Evolutionary conservation across 306 rosid species (phyloP), one percentile per base, ranked within the genome.

Genomic region (Trifolium repens): DNA sequence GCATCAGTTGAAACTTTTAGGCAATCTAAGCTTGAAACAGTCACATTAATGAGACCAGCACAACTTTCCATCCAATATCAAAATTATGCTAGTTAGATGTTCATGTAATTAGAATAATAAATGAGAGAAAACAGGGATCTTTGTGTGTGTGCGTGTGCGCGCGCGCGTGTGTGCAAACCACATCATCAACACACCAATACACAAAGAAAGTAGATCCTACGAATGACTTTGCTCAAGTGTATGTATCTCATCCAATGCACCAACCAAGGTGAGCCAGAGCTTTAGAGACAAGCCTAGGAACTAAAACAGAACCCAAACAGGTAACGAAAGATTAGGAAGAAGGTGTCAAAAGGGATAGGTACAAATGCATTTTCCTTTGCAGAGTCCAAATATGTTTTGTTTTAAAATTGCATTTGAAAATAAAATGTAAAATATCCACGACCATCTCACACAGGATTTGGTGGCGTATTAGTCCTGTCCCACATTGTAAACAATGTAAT

Each of bases 1-100:
- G 76, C 49, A 75, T 88, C 75, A 90, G 85, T 50, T 74, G 39
- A 78, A 65, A 62, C 54, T 57, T 61, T 42, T 58, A 46, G 55
- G 73, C 40, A 40, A 6, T 83, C 71, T 67, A 80, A 78, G 59
- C 75, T 81, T 77, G 73, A 74, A 84, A 70, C 43, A 64, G 43
- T 46, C 69, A 78, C 53, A 67, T 26, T 46, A 67, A 65, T n/a
- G 26, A 58, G 34, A 49, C 53, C 61, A 78, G 0, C 24, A 74
- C 6, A 65, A 68, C 43, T 67, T 69, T 32, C 35, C 43, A 69
- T 63, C 53, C 44, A 47, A 77, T 69, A 68, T 24, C 62, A 53
- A 60, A 71, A 42, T 37, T 62, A 66, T 58, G 58, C 40, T 63
- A 35, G 68, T 15, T 13, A 61, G 30, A 40, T 78, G 78, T 74